Evolutionary conservation across 345 rosid genomes (phyloP), one percentile per base, ranked within the genome.

Genomic region (Linum lewisii): DNA sequence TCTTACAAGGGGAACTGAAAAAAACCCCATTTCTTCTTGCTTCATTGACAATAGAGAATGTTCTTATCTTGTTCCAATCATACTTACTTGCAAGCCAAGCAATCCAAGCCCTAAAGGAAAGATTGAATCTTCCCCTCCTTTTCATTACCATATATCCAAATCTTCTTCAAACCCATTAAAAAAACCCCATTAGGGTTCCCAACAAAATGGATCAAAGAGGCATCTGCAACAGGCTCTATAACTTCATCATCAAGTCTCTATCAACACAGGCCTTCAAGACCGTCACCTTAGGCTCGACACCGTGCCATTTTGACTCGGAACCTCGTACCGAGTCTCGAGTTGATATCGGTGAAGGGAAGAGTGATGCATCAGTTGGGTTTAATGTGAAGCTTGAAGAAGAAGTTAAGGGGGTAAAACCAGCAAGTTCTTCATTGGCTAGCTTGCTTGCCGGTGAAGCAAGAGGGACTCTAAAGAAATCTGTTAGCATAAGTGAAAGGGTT

Each of bases 401-500:
- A 5, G 52, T 7, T 49, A 9, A 51, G 23, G 23, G 19, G 6
- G 24, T 7, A 8, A 51, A 19, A 22, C 21, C 9, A 11, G 63
- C 53, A 47, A 60, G 67, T 61, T 64, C 54, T 42, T 2, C 59
- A 54, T 6, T 54, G 14, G 37, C 68, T 22, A 11, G 47, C 18
- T 22, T 62, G 4, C 32, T 21, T 58, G 54, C 4, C 50, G 10
- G 60, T 59, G 55, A 69, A 65, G 54, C 67, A 42, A 72, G 54
- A 58, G 34, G 34, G 34, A 62, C 71, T 57, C 56, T 77, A 49
- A 77, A 70, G 76, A 84, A 73, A 68, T 24, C 10, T 66, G 91
- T 84, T 3, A 80, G 91, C 81, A 76, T 77, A 57, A 74, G 76
- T 70, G 81, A 77, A 0, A 75, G 59, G 36, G 73, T 77, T 1